A percentile compares a stretch with the other conserved stretches of the same genome.
These are phyloP conservation scores for Nigrograna mackinnonii DNA, from an alignment of 2,329 filamentous ascomycete species.

Conservation along the genomic window DNA sequence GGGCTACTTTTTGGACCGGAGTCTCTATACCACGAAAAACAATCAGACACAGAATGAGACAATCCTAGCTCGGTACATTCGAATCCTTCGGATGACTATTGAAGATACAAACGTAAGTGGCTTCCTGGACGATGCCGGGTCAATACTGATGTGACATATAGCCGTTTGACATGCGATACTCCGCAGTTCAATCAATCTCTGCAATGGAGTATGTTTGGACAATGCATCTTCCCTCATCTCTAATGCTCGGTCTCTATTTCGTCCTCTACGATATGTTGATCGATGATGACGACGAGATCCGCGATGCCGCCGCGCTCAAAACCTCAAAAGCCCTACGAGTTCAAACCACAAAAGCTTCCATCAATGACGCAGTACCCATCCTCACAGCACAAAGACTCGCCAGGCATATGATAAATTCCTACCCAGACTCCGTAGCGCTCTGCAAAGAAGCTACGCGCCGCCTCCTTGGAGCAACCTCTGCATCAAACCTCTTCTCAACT, in stretches of 20 bases:
- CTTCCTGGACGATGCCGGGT: not conserved
- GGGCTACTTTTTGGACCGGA: constrained; percentile 34
- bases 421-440: constrained; percentile 35
- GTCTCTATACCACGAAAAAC: constrained; percentile 12
- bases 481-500: constrained; percentile 1
- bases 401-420: constrained; percentile 36
- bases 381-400: constrained; percentile 49
- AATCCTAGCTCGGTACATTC: constrained; percentile 27
- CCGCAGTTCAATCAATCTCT: constrained; percentile 60
- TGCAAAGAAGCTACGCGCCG: constrained; percentile 42
- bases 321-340: constrained; percentile 50
- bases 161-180: constrained; percentile 68
- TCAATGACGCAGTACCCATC: constrained; percentile 50
- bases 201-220: constrained; percentile 42
- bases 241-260: constrained; percentile 43
- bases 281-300: constrained; percentile 91
- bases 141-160: too few species aligned
- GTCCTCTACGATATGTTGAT: constrained; percentile 54
- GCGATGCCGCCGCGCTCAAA: constrained; percentile 63
- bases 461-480: constrained; percentile 34
- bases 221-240: constrained; percentile 3
- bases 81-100: constrained; percentile 31
- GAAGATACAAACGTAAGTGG: constrained; percentile 31
- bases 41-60: constrained; percentile 9
- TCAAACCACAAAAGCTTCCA: constrained; percentile 7